Percentiles rank a stretch among this genome's conserved stretches.
These are phyloP conservation scores for Candida mattraensis DNA, from an alignment of 805 yeast genomes.

Conservation along the genomic window DNA sequence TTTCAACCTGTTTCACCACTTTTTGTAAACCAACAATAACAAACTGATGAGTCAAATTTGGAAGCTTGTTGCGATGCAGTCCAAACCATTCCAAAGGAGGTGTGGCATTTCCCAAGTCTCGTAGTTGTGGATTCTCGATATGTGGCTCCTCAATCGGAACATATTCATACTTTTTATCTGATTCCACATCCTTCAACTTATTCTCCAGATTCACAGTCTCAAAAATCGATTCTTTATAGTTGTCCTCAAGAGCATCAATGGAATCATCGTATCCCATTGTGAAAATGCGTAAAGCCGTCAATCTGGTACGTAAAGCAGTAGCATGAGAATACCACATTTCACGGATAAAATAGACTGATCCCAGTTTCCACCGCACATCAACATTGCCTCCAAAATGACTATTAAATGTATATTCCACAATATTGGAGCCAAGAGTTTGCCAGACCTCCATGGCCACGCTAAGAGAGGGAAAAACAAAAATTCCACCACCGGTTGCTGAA, in stretches of 20 bases:
- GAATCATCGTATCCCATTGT: slow-evolving; percentile 32
- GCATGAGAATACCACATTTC: slow-evolving; percentile 92
- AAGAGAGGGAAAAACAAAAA: slow-evolving; percentile 77
- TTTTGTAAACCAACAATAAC: slow-evolving; percentile 73
- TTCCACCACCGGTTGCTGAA: slow-evolving; percentile 73
- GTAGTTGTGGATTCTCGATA: slow-evolving; percentile 85
- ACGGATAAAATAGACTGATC: slow-evolving; percentile 83
- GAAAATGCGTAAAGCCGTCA: slow-evolving; percentile 38
- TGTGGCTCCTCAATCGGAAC: slow-evolving; percentile 70
- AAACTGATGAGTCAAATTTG: slow-evolving; percentile 81
- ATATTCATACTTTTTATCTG: slow-evolving; percentile 51
- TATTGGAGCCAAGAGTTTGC: slow-evolving; percentile 51
- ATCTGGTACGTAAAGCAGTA: slow-evolving; percentile 65
- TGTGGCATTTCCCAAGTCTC: slow-evolving; percentile 93
- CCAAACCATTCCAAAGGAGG: slow-evolving; percentile 99
- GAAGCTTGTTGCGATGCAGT: slow-evolving; percentile 80
- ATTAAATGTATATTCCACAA: slow-evolving; percentile 65
- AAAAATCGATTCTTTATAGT: slow-evolving; percentile 34
- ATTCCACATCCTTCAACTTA: slow-evolving; percentile 47
- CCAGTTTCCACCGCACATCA: slow-evolving; percentile 91
- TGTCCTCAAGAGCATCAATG: slow-evolving; percentile 33
- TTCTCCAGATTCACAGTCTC: slow-evolving; percentile 38
- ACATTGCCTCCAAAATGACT: slow-evolving; percentile 87
- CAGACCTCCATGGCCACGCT: slow-evolving; percentile 72
- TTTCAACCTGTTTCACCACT: slow-evolving; percentile 67